Percentiles rank a stretch among this genome's conserved stretches.
phyloP scores from a whole-genome alignment of 1,139 yeast genomes.

The Kluyveromyces marxianus region DNA sequence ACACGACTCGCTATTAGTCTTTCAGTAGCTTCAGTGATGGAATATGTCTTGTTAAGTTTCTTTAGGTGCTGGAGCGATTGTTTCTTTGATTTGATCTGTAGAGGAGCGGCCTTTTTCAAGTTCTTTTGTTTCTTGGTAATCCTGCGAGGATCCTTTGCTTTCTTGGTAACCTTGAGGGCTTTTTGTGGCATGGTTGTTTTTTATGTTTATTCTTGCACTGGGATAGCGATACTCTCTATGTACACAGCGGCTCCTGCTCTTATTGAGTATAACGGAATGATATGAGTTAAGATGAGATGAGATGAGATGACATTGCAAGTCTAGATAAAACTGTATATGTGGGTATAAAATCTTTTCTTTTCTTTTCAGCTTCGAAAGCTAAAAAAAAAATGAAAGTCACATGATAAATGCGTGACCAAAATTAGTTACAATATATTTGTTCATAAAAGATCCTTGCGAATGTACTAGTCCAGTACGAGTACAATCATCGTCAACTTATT shows the following conservation, averaged over 20 bases:
- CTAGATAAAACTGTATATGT: background rate
- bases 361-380: background rate
- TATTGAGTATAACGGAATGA: background rate
- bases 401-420: too few relatives aligned
- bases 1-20: conserved; percentile 80
- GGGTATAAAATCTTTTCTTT: background rate
- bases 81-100: conserved; percentile 55
- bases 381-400: too few relatives aligned
- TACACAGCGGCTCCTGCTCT: background rate
- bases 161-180: conserved; percentile 33
- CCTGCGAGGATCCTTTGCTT: conserved; percentile 34
- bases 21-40: conserved; percentile 69
- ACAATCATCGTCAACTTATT: too few relatives aligned
- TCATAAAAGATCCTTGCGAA: too few relatives aligned
- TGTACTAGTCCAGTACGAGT: too few relatives aligned
- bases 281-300: background rate
- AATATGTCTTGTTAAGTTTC: conserved; percentile 54
- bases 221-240: too few relatives aligned
- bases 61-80: conserved; percentile 44
- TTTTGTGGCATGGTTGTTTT: conserved; percentile 32
- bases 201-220: background rate
- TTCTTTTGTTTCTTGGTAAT: conserved; percentile 39
- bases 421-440: too few relatives aligned
- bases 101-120: conserved; percentile 72
- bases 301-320: conserved; percentile 1